phyloP scores from a whole-genome alignment of 2,329 filamentous ascomycete species.

The Apiospora koreana region DNA sequence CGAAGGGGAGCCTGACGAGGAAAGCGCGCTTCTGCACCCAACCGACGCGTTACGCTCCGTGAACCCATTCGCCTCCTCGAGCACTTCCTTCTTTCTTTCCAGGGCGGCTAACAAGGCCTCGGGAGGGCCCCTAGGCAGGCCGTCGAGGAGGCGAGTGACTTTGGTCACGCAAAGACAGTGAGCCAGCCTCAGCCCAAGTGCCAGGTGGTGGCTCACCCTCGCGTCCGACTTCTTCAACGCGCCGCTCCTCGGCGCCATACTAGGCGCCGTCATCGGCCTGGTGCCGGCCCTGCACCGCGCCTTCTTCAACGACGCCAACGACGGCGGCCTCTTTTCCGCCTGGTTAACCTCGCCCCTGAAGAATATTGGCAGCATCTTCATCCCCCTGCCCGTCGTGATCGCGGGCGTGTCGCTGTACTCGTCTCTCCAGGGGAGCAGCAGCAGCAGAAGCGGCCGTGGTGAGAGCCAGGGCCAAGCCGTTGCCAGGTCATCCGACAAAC shows the following conservation, averaged over 20 bases:
- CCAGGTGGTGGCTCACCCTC: conserved; percentile 37
- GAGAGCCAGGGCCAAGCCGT: conserved; percentile 44
- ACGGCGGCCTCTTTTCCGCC: conserved; percentile 66
- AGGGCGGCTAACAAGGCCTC: conserved; percentile 15
- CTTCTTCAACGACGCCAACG: conserved; percentile 59
- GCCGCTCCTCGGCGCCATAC: conserved; percentile 59
- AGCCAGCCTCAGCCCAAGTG: conserved; percentile 23
- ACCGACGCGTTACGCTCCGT: conserved; percentile 16
- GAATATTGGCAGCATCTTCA: conserved; percentile 65
- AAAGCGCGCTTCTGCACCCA: conserved; percentile 50
- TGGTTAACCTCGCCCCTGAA: conserved; percentile 65
- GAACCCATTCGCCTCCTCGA: conserved; percentile 19
- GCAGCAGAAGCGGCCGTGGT: conserved; percentile 12
- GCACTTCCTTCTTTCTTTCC: conserved; percentile 32
- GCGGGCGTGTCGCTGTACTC: conserved; percentile 66
- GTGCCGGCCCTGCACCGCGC: conserved; percentile 58
- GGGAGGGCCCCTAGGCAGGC: background rate
- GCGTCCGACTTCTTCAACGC: conserved; percentile 58
- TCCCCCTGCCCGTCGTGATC: conserved; percentile 64
- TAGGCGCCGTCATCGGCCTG: conserved; percentile 61
- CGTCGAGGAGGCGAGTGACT: conserved; percentile 27
- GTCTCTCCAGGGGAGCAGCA: conserved; percentile 38
- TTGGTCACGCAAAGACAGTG: conserved; percentile 28
- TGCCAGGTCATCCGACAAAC: conserved; percentile 24
- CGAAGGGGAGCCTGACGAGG: conserved; percentile 39